Evolutionary conservation across 257 asterid species (phyloP).

Genomic region (Schizonepeta tenuifolia): DNA sequence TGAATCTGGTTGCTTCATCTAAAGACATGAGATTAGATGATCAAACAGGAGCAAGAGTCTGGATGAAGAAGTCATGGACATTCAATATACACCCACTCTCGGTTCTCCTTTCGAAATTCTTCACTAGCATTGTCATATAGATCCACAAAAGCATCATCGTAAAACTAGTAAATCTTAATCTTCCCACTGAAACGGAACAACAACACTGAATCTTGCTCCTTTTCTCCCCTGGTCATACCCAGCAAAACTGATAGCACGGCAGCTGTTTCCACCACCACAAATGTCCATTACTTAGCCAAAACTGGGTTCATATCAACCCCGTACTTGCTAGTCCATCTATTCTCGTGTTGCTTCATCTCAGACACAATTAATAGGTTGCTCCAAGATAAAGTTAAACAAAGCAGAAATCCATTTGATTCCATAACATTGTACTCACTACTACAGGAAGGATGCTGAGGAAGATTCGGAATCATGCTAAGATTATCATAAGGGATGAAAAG

Average conservation of each 20-base stretch:
- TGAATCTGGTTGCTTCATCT: no score
- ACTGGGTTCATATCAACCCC: neutral
- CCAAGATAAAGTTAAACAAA: neutral
- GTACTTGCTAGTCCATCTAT: neutral
- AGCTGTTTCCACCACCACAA: neutral
- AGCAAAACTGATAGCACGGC: neutral
- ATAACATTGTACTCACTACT: no score
- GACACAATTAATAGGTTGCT: neutral
- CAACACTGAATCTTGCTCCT: neutral
- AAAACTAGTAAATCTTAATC: neutral
- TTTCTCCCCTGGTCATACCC: neutral
- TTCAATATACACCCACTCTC: neutral
- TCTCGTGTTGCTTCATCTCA: neutral
- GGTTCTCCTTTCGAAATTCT: neutral
- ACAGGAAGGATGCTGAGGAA: no score
- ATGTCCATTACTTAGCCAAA: neutral
- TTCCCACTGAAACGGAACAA: no score
- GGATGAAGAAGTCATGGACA: neutral
- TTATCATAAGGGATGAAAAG: neutral
- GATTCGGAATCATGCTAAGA: neutral
- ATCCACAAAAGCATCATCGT: neutral
- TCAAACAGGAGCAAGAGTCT: neutral
- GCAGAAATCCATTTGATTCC: neutral
- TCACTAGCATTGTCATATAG: neutral
- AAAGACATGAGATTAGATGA: no score